Evolutionary conservation across 2,329 filamentous ascomycete species (phyloP).

Genomic region (Thielaviopsis euricoi): DNA sequence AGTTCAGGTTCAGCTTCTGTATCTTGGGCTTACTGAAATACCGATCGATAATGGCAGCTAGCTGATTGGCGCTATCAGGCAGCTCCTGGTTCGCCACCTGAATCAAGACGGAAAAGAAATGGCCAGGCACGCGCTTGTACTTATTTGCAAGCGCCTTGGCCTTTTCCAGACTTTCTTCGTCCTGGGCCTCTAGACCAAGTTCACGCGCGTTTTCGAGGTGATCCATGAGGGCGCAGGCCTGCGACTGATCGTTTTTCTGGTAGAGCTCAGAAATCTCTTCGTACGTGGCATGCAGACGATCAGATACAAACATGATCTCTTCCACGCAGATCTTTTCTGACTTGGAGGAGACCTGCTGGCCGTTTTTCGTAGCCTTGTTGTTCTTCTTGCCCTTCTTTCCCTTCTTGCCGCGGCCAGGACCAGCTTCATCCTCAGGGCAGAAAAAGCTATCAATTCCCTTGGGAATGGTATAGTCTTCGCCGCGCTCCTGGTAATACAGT

Average conservation of each 20-base stretch:
- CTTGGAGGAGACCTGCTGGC: neutral
- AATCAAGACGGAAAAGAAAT: slow-evolving; percentile 27
- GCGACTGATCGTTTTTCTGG: slow-evolving; percentile 21
- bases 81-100: slow-evolving; percentile 22
- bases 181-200: slow-evolving; percentile 20
- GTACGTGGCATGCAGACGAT: slow-evolving; percentile 25
- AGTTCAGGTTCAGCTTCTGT: slow-evolving; percentile 21
- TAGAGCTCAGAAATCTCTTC: slow-evolving; percentile 27
- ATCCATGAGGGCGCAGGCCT: slow-evolving; percentile 24
- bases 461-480: slow-evolving; percentile 19
- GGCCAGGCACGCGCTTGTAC: slow-evolving; percentile 25
- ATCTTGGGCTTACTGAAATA: slow-evolving; percentile 25
- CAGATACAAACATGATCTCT: slow-evolving; percentile 28
- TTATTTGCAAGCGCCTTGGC: slow-evolving; percentile 21
- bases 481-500: slow-evolving; percentile 53
- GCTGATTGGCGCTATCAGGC: slow-evolving; percentile 22
- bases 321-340: slow-evolving; percentile 13
- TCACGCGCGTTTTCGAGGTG: slow-evolving; percentile 28
- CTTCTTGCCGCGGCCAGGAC: slow-evolving; percentile 14
- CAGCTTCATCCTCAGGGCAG: slow-evolving; percentile 31
- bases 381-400: slow-evolving; percentile 25
- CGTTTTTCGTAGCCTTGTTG: slow-evolving; percentile 18
- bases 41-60: slow-evolving; percentile 25
- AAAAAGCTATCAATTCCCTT: slow-evolving; percentile 78
- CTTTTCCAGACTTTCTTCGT: slow-evolving; percentile 17